phyloP scores from a whole-genome alignment of 192 early-diverging fungal species.

The Coemansia sp. region DNA sequence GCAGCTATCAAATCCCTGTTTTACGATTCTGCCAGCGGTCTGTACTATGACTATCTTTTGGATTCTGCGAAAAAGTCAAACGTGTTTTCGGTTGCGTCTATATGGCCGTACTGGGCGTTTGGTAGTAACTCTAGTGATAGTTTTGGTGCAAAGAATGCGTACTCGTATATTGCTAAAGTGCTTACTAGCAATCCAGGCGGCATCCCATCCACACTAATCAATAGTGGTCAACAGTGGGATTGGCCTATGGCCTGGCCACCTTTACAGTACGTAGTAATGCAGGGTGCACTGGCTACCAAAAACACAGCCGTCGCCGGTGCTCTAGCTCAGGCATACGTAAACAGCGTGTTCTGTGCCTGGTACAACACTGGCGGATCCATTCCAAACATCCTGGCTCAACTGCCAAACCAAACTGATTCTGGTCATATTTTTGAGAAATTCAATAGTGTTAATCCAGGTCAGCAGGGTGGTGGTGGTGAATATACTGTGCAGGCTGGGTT shows the following conservation, averaged over 20 bases:
- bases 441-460: slow-evolving; percentile 50
- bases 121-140: slow-evolving; percentile 14
- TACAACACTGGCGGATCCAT: slow-evolving; percentile 62
- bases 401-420: slow-evolving; percentile 39
- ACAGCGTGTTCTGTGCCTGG: slow-evolving; percentile 66
- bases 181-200: slow-evolving; percentile 56
- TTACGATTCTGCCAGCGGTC: slow-evolving; percentile 45
- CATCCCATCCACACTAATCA: slow-evolving; percentile 54
- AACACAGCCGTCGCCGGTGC: slow-evolving; percentile 13
- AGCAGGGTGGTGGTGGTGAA: slow-evolving; percentile 61
- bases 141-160: slow-evolving; percentile 29
- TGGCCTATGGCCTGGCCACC: slow-evolving; percentile 71
- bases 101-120: slow-evolving; percentile 66
- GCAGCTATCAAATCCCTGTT: slow-evolving; percentile 54
- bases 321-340: slow-evolving; percentile 54
- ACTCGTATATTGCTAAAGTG: slow-evolving; percentile 24
- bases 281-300: slow-evolving; percentile 36
- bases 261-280: slow-evolving; percentile 54
- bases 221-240: slow-evolving; percentile 72
- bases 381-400: slow-evolving; percentile 43
- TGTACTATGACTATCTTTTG: slow-evolving; percentile 60
- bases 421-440: slow-evolving; percentile 80
- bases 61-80: slow-evolving; percentile 17
- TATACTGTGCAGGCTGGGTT: slow-evolving; percentile 68
- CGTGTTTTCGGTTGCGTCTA: slow-evolving; percentile 47